Base-by-base conservation (phyloP, 225 moss, liverwort and hornwort species). In the Sphagnum contortum region DNA sequence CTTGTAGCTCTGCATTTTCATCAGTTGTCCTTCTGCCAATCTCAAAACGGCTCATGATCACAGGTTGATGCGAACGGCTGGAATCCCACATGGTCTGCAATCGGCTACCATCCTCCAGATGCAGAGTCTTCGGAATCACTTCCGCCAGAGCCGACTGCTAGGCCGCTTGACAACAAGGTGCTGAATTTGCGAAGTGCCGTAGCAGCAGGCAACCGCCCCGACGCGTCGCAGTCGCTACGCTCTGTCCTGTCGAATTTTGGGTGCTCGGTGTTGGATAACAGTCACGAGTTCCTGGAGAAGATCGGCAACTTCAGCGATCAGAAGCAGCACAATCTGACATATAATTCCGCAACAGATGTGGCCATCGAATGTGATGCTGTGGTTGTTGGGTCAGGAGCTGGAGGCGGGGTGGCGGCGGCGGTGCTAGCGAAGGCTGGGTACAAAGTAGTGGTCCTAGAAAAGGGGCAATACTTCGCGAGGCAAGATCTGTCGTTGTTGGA, bases 311-410 rank as follows among this genome's bases (percentile, higher is more conserved):
- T 55, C 12, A 71, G 3, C 47, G 14, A 5, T 5, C 11, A 29
- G 29, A 29, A 29, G 29, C 29, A 29, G 29, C 29, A 29, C 29
- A 29, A 29, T 29, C 29, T 29, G 29, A 29, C 29, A 29, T 29
- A 29, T 29, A 29, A 29, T 29, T 29, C 29, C 29, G 29, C 29
- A 29, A 61, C 47, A 48, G 62, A 77, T 5, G 57, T 88, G 49
- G 77, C 83, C 4, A 73, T 94, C 13, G 68, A 71, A 6, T 94
- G 94, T 62, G 91, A 94, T 74, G 86, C 77, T 0, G 89, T 94
- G 12, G 87, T 94, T 45, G 80, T 94, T 12, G 94, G 94, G 6
- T 94, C 94, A 0, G 94, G 94, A 9, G 76, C 88, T n/a, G 94
- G 94, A 45, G 94, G 91, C 45, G 94, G 94, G 8, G 91, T 95